Evolutionary conservation across 1,284 basidiomycete species (phyloP).

Genomic region (Leccinum glutinopallens): DNA sequence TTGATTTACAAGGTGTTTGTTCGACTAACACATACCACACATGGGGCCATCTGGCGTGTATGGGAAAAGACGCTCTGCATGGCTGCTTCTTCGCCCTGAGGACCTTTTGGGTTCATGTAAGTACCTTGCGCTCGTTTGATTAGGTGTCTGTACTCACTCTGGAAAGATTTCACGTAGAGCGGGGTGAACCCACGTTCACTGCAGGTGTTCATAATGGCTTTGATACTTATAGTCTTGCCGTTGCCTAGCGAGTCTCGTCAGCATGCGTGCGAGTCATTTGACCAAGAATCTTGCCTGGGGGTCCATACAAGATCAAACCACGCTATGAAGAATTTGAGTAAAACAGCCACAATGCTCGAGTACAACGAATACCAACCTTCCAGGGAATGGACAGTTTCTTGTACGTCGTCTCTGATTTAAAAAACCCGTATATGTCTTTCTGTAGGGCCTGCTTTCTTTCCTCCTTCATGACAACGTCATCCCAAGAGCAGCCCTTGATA

Average conservation of each 20-base stretch:
- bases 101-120: conserved; percentile 42
- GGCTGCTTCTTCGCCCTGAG: conserved; percentile 63
- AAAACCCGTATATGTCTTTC: conserved; percentile 79
- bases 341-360: conserved; percentile 7
- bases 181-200: conserved; percentile 60
- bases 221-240: conserved; percentile 83
- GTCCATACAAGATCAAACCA: conserved; percentile 72
- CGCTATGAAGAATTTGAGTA: conserved; percentile 44
- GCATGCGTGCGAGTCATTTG: background rate
- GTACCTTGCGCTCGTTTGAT: conserved; percentile 2
- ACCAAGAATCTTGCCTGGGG: conserved; percentile 51
- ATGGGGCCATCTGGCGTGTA: conserved; percentile 69
- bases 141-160: conserved; percentile 40
- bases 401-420: conserved; percentile 69
- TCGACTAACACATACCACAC: conserved; percentile 51
- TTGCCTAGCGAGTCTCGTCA: conserved; percentile 52
- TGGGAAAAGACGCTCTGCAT: conserved; percentile 68
- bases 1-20: background rate
- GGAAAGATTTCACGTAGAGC: conserved; percentile 79
- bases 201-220: conserved; percentile 72
- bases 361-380: conserved; percentile 55
- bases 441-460: conserved; percentile 66
- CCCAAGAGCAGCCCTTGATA: conserved; percentile 74
- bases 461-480: conserved; percentile 74
- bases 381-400: conserved; percentile 75